These are phyloP conservation scores for Arachnopeziza araneosa DNA, from an alignment of 2,329 filamentous ascomycete species.

Conservation along the genomic window DNA sequence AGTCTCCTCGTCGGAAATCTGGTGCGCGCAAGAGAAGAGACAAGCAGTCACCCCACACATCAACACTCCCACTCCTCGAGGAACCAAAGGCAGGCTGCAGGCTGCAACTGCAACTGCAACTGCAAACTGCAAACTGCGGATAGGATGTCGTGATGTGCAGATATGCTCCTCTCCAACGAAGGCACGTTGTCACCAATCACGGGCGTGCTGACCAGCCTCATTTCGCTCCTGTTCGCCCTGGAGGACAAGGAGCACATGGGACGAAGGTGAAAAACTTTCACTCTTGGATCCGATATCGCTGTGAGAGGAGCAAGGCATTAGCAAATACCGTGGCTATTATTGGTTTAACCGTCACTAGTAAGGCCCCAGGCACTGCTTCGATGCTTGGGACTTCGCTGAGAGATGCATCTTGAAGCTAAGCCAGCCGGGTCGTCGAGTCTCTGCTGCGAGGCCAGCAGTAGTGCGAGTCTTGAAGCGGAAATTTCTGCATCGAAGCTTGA, in stretches of 20 bases:
- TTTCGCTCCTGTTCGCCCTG: not conserved
- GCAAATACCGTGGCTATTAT: not conserved
- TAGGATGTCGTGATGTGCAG: constrained; percentile 22
- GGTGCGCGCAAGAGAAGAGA: no score
- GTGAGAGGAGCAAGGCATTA: not conserved
- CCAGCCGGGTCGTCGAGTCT: constrained; percentile 1
- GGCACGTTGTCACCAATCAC: constrained; percentile 9
- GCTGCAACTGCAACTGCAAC: not conserved
- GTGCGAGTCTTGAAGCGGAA: constrained; percentile 9
- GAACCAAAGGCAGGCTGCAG: not conserved
- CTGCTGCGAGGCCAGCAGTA: not conserved
- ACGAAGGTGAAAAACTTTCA: constrained; percentile 8
- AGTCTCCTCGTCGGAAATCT: no score
- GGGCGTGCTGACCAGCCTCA: constrained; percentile 15
- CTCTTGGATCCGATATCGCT: constrained; percentile 15
- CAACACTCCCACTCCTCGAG: not conserved
- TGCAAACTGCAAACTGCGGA: constrained; percentile 15
- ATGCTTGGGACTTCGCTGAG: not conserved
- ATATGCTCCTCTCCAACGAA: not conserved
- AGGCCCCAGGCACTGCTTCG: not conserved
- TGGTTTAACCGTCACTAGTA: not conserved
- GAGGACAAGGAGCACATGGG: not conserved
- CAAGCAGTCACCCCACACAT: constrained; percentile 13
- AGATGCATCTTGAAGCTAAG: not conserved
- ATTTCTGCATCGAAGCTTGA: constrained; percentile 7